Evolutionary conservation across 2,329 filamentous ascomycete genomes (phyloP), one percentile per base, ranked within the genome.

Genomic region (Fusarium illudens): DNA sequence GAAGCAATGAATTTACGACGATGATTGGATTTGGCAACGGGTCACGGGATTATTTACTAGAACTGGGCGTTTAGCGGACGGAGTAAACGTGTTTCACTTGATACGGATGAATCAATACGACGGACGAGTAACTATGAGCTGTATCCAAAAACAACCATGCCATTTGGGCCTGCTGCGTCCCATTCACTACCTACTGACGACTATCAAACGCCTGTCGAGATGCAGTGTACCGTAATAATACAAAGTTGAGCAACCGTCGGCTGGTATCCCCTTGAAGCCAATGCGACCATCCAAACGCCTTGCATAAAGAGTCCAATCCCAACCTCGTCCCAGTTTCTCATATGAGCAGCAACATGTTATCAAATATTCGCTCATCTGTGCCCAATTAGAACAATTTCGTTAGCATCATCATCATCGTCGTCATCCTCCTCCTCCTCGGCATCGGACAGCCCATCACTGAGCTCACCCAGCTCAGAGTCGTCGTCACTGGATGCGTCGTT

Each of bases 401-500:
- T 80, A 29, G 86, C 82, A 33, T 85, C 81, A 29, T 86, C 82
- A 9, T 84, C 83, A 13, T 84, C 81, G 8, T 85, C 84, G n/a
- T 82, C 80, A 4, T 84, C 84, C 22, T 81, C 82, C 15, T 83
- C 82, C 9, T 79, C 79, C 32, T 82, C 80, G 19, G 78, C 77
- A 17, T 80, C 76, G 7, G 81, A 80, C 36, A 82, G 77, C 4
- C 80, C 80, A 19, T 82, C 79, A 29, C 73, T 72, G 13, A 79
- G 80, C 12, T 75, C 74, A 20, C 84, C 83, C 4, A 83, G 81
- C 20, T 82, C 82, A 17, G 80, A 78, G 2, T 84, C 84, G 19
- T 84, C 83, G 7, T 84, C 83, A 8, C 76, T 80, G 4, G 80
- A 81, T n/a, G 79, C 81, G 19, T 86, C 84, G 3, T 84, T 83